These are phyloP conservation scores for Platismatia glauca DNA, from an alignment of 495 filamentous ascomycete species.

Conservation along the genomic window DNA sequence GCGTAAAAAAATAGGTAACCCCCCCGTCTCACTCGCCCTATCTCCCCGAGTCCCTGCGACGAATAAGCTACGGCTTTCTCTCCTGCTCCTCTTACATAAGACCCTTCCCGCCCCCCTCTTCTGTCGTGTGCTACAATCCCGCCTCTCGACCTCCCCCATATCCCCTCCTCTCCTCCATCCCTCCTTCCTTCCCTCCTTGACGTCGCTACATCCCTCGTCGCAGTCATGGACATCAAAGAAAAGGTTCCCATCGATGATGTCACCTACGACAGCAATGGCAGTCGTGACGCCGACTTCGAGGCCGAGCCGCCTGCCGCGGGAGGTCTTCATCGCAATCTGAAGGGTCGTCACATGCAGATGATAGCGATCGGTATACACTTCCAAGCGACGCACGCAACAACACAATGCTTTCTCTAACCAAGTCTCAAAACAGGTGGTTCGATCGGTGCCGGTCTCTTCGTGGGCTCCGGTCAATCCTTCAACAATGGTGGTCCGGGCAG, in stretches of 20 bases:
- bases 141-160: neutral
- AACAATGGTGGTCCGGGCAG: slow-evolving; percentile 35
- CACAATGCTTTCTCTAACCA: neutral
- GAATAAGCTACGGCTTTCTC: too few species aligned
- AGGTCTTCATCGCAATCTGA: slow-evolving; percentile 35
- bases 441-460: slow-evolving; percentile 48
- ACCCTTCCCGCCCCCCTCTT: neutral
- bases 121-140: slow-evolving; percentile 9
- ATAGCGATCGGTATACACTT: slow-evolving; percentile 53
- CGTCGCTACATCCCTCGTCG: neutral
- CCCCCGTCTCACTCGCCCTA: too few species aligned
- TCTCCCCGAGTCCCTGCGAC: too few species aligned
- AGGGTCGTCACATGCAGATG: slow-evolving; percentile 63
- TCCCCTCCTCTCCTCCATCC: too few species aligned
- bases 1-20: too few species aligned
- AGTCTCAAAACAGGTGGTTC: slow-evolving; percentile 33
- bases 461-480: slow-evolving; percentile 40
- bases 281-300: slow-evolving; percentile 14
- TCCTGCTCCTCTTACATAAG: neutral
- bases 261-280: slow-evolving; percentile 19
- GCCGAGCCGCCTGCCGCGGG: neutral
- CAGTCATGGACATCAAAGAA: slow-evolving; percentile 10
- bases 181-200: neutral
- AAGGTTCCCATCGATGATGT: slow-evolving; percentile 14
- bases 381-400: neutral